Evolutionary conservation across 2,329 filamentous ascomycete genomes (phyloP).

Genomic region (Aureobasidium uvarum): DNA sequence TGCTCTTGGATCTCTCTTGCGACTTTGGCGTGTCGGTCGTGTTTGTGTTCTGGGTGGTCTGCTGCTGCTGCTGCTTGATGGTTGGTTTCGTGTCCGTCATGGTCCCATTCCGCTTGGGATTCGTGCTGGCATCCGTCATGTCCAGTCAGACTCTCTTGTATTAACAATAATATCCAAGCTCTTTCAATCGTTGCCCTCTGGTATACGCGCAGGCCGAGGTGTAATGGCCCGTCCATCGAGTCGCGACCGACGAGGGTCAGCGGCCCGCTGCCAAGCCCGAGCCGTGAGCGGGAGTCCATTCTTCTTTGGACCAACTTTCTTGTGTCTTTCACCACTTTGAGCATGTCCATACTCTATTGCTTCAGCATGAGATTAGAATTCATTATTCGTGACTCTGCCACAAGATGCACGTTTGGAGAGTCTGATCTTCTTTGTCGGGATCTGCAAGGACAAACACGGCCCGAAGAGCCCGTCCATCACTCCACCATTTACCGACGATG

Average conservation of each 20-base stretch:
- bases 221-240: not conserved
- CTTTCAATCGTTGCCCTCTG: not conserved
- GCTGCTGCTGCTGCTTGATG: constrained; percentile 6
- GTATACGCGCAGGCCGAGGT: constrained; percentile 4
- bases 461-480: constrained; percentile 13
- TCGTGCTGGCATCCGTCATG: constrained; percentile 5
- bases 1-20: constrained; percentile 22
- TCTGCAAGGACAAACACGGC: constrained; percentile 15
- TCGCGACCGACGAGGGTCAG: not conserved
- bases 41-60: not conserved
- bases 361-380: not conserved
- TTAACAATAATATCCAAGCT: not conserved
- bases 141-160: not conserved
- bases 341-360: not conserved
- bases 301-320: not conserved
- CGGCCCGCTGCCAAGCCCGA: constrained; percentile 15
- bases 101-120: not conserved
- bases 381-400: not conserved
- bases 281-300: not conserved
- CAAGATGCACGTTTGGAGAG: not conserved
- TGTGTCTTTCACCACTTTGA: not conserved
- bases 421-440: not conserved
- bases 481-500: constrained; percentile 13
- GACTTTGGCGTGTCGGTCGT: constrained; percentile 6
- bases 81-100: not conserved